Evolutionary conservation across 306 rosid genomes (phyloP).

Genomic region (Cicer judaicum): DNA sequence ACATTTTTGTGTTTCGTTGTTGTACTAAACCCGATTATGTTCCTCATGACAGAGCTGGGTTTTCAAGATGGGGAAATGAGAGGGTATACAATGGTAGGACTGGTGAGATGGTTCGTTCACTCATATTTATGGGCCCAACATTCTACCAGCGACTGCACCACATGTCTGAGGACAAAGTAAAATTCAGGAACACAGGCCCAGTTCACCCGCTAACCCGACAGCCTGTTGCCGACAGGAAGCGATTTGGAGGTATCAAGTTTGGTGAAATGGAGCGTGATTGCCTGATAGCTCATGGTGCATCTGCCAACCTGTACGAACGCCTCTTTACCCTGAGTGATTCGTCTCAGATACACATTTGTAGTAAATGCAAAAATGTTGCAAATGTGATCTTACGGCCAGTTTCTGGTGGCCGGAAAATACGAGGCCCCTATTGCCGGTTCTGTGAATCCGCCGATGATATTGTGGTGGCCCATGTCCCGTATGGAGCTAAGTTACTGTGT

Average conservation of each 20-base stretch:
- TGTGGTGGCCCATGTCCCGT: slow-evolving; percentile 76
- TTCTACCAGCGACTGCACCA: slow-evolving; percentile 93
- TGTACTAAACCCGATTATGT: slow-evolving; percentile 18
- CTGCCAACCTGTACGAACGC: slow-evolving; percentile 92
- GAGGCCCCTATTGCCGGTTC: slow-evolving; percentile 88
- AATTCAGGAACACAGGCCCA: slow-evolving; percentile 95
- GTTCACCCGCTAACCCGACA: slow-evolving; percentile 98
- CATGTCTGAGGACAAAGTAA: slow-evolving; percentile 97
- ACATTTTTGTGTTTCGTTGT: neutral
- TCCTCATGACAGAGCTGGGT: slow-evolving; percentile 74
- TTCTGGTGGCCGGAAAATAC: slow-evolving; percentile 76
- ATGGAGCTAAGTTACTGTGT: slow-evolving; percentile 83
- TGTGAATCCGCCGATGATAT: slow-evolving; percentile 82
- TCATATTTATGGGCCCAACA: slow-evolving; percentile 95
- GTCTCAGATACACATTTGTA: slow-evolving; percentile 82
- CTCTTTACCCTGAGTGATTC: slow-evolving; percentile 93
- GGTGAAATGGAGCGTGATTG: slow-evolving; percentile 99
- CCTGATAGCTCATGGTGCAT: slow-evolving; percentile 94
- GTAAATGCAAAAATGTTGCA: slow-evolving; percentile 74
- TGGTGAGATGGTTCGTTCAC: slow-evolving; percentile 84
- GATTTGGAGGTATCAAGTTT: slow-evolving; percentile 94
- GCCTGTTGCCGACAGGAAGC: slow-evolving; percentile 94
- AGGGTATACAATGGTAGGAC: slow-evolving; percentile 91
- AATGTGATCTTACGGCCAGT: slow-evolving; percentile 72
- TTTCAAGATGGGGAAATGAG: slow-evolving; percentile 90